Evolutionary conservation across 306 rosid genomes (phyloP).

Genomic region (Cucumis melo): DNA sequence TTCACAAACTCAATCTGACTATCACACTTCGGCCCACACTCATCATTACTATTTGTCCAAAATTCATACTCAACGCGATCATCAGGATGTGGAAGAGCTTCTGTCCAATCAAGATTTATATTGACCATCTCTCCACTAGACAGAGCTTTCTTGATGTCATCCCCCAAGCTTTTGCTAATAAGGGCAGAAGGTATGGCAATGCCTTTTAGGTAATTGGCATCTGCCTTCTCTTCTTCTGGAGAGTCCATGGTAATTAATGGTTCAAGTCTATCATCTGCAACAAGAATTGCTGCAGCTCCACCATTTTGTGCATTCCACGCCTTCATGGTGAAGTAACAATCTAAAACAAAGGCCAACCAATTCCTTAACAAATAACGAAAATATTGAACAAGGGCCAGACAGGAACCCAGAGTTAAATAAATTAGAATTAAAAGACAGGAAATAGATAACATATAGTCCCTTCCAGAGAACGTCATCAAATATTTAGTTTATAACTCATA

Average conservation of each 20-base stretch:
- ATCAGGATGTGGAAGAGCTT: slow-evolving; percentile 97
- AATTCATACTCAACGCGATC: slow-evolving; percentile 92
- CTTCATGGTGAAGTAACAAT: slow-evolving; percentile 92
- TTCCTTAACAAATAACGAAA: neutral
- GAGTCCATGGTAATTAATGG: slow-evolving; percentile 88
- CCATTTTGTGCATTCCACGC: slow-evolving; percentile 95
- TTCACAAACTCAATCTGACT: slow-evolving; percentile 63
- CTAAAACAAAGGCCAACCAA: slow-evolving; percentile 20
- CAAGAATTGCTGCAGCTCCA: slow-evolving; percentile 94
- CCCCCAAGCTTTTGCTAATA: slow-evolving; percentile 69
- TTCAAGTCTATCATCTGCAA: slow-evolving; percentile 67
- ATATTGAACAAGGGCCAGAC: neutral
- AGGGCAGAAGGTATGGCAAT: slow-evolving; percentile 83
- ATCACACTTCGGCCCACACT: slow-evolving; percentile 85
- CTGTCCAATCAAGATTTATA: slow-evolving; percentile 90
- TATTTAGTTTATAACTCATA: neutral
- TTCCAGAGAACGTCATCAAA: neutral
- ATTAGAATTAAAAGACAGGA: neutral
- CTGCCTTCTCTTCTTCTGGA: slow-evolving; percentile 59
- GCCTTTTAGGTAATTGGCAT: slow-evolving; percentile 55
- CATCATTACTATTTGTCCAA: slow-evolving; percentile 95
- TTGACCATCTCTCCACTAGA: slow-evolving; percentile 47
- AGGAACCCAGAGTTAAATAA: neutral
- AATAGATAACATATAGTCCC: neutral
- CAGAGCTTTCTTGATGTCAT: slow-evolving; percentile 58